These are phyloP conservation scores for Pseudogymnoascus sp. DNA, from an alignment of 2,329 filamentous ascomycete genomes.

Conservation along the genomic window DNA sequence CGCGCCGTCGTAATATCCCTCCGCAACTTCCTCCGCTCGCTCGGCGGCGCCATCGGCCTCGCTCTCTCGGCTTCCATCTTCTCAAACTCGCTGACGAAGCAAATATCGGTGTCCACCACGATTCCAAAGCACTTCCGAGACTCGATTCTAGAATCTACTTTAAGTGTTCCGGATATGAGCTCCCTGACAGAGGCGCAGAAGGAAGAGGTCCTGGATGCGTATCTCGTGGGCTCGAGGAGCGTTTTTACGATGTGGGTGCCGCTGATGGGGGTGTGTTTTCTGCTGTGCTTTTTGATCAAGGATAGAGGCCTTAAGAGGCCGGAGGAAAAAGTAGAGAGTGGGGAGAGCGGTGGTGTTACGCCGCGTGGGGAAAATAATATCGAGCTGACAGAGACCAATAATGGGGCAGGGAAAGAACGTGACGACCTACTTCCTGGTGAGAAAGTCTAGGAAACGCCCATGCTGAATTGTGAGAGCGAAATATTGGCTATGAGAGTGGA, in stretches of 20 bases:
- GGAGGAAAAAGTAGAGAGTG: slow-evolving; percentile 19
- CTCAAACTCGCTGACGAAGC: slow-evolving; percentile 27
- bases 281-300: slow-evolving; percentile 44
- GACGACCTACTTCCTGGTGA: neutral
- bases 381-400: neutral
- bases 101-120: slow-evolving; percentile 12
- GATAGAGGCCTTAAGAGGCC: slow-evolving; percentile 39
- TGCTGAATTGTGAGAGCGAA: neutral
- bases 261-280: slow-evolving; percentile 43
- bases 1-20: slow-evolving; percentile 56
- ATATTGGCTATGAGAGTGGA: neutral
- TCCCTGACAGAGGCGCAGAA: slow-evolving; percentile 15
- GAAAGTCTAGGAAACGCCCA: neutral
- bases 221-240: slow-evolving; percentile 45
- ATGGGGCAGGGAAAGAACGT: neutral
- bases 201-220: slow-evolving; percentile 40
- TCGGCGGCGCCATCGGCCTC: slow-evolving; percentile 52
- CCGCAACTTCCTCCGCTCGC: slow-evolving; percentile 54
- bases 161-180: slow-evolving; percentile 22
- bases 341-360: neutral
- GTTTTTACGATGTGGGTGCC: slow-evolving; percentile 53
- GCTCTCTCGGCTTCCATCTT: slow-evolving; percentile 49
- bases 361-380: neutral
- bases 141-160: slow-evolving; percentile 20
- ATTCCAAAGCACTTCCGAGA: slow-evolving; percentile 17